phyloP scores from a whole-genome alignment of 2,329 filamentous ascomycete genomes.

The Bertia moriformis region DNA sequence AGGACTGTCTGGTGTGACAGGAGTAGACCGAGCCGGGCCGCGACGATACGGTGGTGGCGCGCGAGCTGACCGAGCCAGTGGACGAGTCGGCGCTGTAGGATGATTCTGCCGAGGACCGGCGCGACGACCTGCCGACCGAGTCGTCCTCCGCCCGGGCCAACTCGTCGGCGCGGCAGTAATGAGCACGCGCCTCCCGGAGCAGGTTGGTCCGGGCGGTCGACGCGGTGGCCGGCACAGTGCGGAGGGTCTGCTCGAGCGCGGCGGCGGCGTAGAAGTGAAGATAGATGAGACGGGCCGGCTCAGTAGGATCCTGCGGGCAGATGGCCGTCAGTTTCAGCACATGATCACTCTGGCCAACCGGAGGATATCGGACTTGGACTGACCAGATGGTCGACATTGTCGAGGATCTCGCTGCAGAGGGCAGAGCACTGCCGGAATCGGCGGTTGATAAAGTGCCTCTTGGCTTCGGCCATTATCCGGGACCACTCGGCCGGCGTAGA shows the following conservation, averaged over 20 bases:
- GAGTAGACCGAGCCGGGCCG: conserved; percentile 29
- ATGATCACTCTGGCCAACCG: background rate
- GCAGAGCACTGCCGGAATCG: conserved; percentile 36
- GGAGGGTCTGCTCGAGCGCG: conserved; percentile 41
- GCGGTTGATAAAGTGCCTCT: conserved; percentile 32
- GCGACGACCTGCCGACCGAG: conserved; percentile 16
- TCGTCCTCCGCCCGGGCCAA: conserved; percentile 32
- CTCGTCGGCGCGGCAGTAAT: conserved; percentile 32
- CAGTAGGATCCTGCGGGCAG: too few species aligned
- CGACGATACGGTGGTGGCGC: conserved; percentile 23
- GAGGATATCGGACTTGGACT: conserved; percentile 10
- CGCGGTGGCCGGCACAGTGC: conserved; percentile 27
- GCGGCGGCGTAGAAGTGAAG: conserved; percentile 47
- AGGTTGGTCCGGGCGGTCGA: conserved; percentile 29
- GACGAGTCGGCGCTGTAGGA: conserved; percentile 30
- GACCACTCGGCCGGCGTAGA: conserved; percentile 34
- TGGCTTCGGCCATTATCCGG: conserved; percentile 32
- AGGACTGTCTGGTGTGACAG: conserved; percentile 12
- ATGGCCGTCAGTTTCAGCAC: conserved; percentile 6
- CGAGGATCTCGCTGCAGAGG: conserved; percentile 35
- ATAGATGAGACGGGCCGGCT: conserved; percentile 40
- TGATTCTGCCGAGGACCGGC: conserved; percentile 13
- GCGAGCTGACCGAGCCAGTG: conserved; percentile 27
- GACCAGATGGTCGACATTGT: conserved; percentile 28
- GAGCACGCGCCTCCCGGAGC: conserved; percentile 32